Evolutionary conservation across 768 basidiomycete genomes (phyloP).

Genomic region (Podaxis sp.): DNA sequence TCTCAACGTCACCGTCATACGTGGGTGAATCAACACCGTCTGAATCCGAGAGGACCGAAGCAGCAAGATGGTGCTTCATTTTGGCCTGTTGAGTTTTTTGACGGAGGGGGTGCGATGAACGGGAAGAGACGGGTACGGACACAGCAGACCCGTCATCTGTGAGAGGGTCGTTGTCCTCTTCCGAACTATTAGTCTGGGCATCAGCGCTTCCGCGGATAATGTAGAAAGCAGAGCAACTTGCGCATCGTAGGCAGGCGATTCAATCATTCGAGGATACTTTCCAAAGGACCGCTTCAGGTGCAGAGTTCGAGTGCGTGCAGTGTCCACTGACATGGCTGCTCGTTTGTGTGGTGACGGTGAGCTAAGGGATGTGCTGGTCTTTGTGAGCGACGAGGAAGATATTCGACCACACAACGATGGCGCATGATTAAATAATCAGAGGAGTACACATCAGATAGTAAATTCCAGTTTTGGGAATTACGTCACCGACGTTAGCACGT

Average conservation of each 20-base stretch:
- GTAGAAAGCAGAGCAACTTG: constrained; percentile 29
- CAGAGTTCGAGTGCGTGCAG: constrained; percentile 38
- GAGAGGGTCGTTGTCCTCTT: constrained; percentile 86
- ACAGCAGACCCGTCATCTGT: constrained; percentile 71
- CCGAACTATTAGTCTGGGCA: constrained; percentile 50
- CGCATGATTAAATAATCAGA: not conserved
- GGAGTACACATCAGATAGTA: constrained; percentile 4
- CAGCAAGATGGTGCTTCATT: constrained; percentile 53
- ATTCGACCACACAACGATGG: not conserved
- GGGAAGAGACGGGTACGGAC: constrained; percentile 38
- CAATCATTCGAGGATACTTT: constrained; percentile 58
- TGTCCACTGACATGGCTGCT: constrained; percentile 28
- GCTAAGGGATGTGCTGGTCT: not conserved
- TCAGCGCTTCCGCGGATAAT: constrained; percentile 3
- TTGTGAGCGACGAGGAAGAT: not conserved
- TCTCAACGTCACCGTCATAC: constrained; percentile 89
- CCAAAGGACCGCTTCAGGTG: constrained; percentile 70
- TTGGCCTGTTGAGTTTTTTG: constrained; percentile 28
- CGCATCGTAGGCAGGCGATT: constrained; percentile 81
- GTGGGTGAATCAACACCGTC: constrained; percentile 83
- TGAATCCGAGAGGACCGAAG: constrained; percentile 61
- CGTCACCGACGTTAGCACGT: not conserved
- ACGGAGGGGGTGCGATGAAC: constrained; percentile 21
- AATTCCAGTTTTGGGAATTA: not conserved
- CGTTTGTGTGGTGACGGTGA: not conserved